Base-by-base conservation (phyloP, 306 rosid genomes). In the Hylodesmum podocarpum region DNA sequence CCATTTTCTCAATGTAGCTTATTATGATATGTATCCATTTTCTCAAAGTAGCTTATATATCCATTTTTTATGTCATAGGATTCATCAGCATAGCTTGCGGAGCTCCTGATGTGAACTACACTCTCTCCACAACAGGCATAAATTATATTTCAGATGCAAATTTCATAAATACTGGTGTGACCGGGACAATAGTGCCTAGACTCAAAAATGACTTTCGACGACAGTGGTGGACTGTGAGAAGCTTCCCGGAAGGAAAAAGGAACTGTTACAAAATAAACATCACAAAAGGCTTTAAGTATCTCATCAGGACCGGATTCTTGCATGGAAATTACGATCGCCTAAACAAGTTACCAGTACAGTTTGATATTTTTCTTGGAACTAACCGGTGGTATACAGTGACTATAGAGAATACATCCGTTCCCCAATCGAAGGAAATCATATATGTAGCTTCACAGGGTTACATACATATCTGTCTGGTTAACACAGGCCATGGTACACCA, bases 31-130 rank as follows among this genome's bases (percentile, higher is more conserved):
- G 9, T n/a, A n/a, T n/a, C n/a, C n/a, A n/a, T n/a, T n/a, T n/a
- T n/a, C n/a, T n/a, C n/a, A n/a, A n/a, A n/a, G n/a, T n/a, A n/a
- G n/a, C n/a, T n/a, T n/a, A n/a, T n/a, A n/a, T n/a, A 33, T 33
- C 3, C 6, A 0, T 3, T 33, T 2, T 33, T 2, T 33, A 5
- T 44, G 7, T 13, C 19, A 29, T 72, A 87, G 89, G 71, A 39
- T 85, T 83, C 81, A 80, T 85, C 37, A 88, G 81, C 87, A 53
- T 85, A 51, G 87, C 72, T 24, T 88, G 87, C 41, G 91, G 91
- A 24, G 29, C 8, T 15, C 83, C 79, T 15, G 41, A 29, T 2
- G 40, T 64, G 2, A 78, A 3, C 84, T 83, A 74, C 16, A 41
- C 78, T 3, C 84, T 80, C 44, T 2, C 50, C 27, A 27, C 8